These are phyloP conservation scores for Plantago major DNA, from an alignment of 257 asterid species.

Conservation along the genomic window DNA sequence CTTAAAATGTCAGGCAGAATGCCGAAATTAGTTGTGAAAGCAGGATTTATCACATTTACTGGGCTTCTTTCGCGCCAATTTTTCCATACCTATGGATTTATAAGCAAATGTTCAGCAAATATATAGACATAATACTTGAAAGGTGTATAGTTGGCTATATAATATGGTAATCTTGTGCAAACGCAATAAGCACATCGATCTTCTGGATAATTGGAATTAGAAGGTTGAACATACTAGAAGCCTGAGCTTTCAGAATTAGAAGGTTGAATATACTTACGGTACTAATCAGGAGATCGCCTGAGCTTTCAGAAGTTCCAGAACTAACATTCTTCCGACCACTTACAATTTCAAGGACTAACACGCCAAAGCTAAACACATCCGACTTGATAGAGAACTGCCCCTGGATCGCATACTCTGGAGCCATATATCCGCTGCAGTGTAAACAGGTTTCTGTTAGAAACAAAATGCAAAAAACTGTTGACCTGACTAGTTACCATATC, in stretches of 20 bases:
- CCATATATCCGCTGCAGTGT: slow-evolving; percentile 15
- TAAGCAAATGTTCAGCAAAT: no score
- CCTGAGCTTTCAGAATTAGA: neutral
- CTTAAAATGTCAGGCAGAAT: slow-evolving; percentile 1
- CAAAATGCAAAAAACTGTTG: no score
- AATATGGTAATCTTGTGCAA: no score
- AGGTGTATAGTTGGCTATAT: no score
- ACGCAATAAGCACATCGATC: no score
- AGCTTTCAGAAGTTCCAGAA: neutral
- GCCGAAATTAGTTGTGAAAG: slow-evolving; percentile 3
- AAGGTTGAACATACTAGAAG: neutral
- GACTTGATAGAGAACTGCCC: slow-evolving; percentile 18
- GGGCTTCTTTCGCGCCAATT: slow-evolving; percentile 17
- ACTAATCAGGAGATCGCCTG: neutral
- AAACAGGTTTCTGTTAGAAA: neutral
- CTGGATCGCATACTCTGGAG: slow-evolving; percentile 9
- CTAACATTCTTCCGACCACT: slow-evolving; percentile 8
- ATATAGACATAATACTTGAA: no score
- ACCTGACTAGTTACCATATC: no score
- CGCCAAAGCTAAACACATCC: slow-evolving; percentile 18
- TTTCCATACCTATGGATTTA: slow-evolving; percentile 6
- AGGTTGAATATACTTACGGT: neutral
- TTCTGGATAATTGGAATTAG: no score
- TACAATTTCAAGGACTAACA: slow-evolving; percentile 13
- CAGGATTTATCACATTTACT: neutral